Evolutionary conservation across 2,329 filamentous ascomycete genomes (phyloP), one percentile per base, ranked within the genome.

Genomic region (Talaromyces sp.): DNA sequence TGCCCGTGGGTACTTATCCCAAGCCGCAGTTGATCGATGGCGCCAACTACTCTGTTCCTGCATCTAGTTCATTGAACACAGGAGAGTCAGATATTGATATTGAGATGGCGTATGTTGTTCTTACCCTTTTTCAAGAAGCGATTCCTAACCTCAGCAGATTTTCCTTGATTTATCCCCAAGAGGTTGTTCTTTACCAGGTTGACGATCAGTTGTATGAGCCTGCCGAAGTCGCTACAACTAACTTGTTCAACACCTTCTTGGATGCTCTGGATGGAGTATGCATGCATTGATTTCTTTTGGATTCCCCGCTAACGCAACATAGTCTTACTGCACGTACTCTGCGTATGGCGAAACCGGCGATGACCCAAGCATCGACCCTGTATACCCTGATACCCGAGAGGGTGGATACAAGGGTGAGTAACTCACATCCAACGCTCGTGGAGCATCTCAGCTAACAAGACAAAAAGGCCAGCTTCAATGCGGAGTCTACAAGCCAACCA

Each of bases 11-110:
- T 25, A 67, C 65, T 15, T 67, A 65, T 31, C 65, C 65, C 8
- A 62, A 13, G 9, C 65, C 65, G 0, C 49, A 58, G 19, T 22
- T 67, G 37, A 68, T 66, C 27, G 66, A 66, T 75, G 74, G 74
- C 13, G 76, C 82, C 13, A 82, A 84, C 63, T 81, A 74, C 25
- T 73, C 69, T 2, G 73, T 72, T 3, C 73, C 77, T 62, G 67
- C 73, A 8, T 79, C 78, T 63, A 71, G 71, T 52, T 75, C 71
- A 1, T 62, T 70, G 49, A 73, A 74, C 27, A 70, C 68, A 25
- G 80, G 80, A 52, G 85, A 87, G 74, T 83, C 83, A 1, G 74
- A 83, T 45, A 78, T 87, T 13, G 85, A 87, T 68, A 77, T 87
- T 3, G 75, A 86, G 66, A 84, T 86, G 67, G 82, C 82, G 61